Evolutionary conservation across 2,329 filamentous ascomycete genomes (phyloP).

Genomic region (Scytalidium sp.): DNA sequence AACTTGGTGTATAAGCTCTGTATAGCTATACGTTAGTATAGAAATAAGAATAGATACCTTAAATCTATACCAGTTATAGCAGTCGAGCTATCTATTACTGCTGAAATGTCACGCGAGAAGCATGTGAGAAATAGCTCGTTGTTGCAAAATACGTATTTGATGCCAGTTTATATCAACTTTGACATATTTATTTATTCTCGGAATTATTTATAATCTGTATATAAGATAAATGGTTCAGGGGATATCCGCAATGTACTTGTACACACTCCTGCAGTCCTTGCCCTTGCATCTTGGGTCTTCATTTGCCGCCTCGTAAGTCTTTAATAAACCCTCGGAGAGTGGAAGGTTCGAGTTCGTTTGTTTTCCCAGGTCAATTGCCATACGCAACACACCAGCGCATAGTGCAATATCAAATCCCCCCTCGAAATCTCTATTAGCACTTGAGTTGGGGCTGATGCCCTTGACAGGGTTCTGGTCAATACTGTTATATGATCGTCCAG

Average conservation of each 20-base stretch:
- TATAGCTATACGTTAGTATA: too few relatives aligned
- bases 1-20: too few relatives aligned
- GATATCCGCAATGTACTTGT: slow-evolving; percentile 6
- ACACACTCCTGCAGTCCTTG: slow-evolving; percentile 7
- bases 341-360: slow-evolving; percentile 28
- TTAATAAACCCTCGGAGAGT: neutral
- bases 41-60: too few relatives aligned
- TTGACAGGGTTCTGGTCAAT: slow-evolving; percentile 31
- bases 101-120: too few relatives aligned
- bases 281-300: slow-evolving; percentile 4
- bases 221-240: neutral
- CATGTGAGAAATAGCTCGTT: too few relatives aligned
- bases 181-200: too few relatives aligned
- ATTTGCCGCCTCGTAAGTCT: slow-evolving; percentile 1
- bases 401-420: slow-evolving; percentile 56
- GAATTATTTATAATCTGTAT: too few relatives aligned
- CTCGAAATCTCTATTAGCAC: slow-evolving; percentile 28
- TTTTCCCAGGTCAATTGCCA: slow-evolving; percentile 53
- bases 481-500: slow-evolving; percentile 26
- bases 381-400: slow-evolving; percentile 55
- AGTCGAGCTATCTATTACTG: too few relatives aligned
- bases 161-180: too few relatives aligned
- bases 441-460: slow-evolving; percentile 26
- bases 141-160: too few relatives aligned
- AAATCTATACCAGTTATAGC: too few relatives aligned